Evolutionary conservation across 2,329 filamentous ascomycete species (phyloP).

Genomic region (Phialophora tarda): DNA sequence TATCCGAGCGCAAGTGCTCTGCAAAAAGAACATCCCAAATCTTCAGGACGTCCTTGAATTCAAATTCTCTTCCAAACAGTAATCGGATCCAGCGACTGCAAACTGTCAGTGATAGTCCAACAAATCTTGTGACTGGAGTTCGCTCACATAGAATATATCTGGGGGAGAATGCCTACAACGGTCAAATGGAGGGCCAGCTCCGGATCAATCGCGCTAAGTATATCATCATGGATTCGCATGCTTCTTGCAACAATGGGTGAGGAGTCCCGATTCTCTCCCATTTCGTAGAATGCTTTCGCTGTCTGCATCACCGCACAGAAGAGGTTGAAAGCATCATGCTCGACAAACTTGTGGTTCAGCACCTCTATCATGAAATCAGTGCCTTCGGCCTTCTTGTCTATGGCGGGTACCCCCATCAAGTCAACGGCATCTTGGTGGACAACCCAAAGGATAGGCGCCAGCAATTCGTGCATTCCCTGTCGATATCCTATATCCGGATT

Average conservation of each 20-base stretch:
- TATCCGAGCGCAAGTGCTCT: slow-evolving; percentile 76
- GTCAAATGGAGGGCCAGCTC: slow-evolving; percentile 80
- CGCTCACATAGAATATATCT: slow-evolving; percentile 89
- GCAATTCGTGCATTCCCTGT: slow-evolving; percentile 98
- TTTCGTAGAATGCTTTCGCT: slow-evolving; percentile 85
- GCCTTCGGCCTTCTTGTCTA: slow-evolving; percentile 49
- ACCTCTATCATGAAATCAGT: slow-evolving; percentile 64
- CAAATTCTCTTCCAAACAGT: slow-evolving; percentile 90
- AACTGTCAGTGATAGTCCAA: neutral
- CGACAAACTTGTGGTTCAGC: slow-evolving; percentile 74
- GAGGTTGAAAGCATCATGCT: slow-evolving; percentile 87
- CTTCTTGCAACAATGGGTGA: slow-evolving; percentile 85
- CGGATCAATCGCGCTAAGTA: slow-evolving; percentile 79
- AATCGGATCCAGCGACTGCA: slow-evolving; percentile 87
- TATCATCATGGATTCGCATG: slow-evolving; percentile 81
- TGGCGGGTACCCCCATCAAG: slow-evolving; percentile 45
- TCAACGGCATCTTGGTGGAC: slow-evolving; percentile 81
- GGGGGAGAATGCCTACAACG: slow-evolving; percentile 86
- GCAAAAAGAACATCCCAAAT: slow-evolving; percentile 94
- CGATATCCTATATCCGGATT: slow-evolving; percentile 87
- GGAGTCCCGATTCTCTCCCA: slow-evolving; percentile 58
- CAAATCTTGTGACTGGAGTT: no score
- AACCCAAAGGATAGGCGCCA: slow-evolving; percentile 87
- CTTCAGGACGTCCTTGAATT: slow-evolving; percentile 79
- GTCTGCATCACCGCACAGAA: slow-evolving; percentile 88